These are phyloP conservation scores for Aspergillus costaricaensis DNA, from an alignment of 2,329 filamentous ascomycete genomes.

Conservation along the genomic window DNA sequence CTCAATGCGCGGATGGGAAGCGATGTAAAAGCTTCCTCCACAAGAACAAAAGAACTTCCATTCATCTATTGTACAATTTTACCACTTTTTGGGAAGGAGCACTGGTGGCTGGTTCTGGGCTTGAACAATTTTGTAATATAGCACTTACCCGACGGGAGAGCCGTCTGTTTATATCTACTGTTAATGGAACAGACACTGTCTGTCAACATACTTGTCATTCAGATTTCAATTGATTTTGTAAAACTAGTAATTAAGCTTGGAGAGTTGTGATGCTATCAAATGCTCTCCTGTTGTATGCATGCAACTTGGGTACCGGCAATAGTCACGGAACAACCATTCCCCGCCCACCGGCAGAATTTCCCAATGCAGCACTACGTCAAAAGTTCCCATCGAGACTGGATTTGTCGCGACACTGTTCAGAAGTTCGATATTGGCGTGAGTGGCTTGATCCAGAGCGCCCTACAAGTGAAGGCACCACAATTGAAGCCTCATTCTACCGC, in stretches of 20 bases:
- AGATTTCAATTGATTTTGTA: not conserved
- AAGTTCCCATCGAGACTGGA: not conserved
- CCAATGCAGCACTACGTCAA: slow-evolving; percentile 20
- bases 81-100: slow-evolving; percentile 26
- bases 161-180: slow-evolving; percentile 26
- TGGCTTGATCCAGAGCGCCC: not conserved
- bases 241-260: not conserved
- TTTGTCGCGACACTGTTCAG: not conserved
- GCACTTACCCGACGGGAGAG: slow-evolving; percentile 19
- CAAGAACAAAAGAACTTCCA: slow-evolving; percentile 11
- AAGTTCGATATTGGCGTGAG: not conserved
- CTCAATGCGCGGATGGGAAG: slow-evolving; percentile 15
- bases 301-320: not conserved
- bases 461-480: not conserved
- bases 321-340: slow-evolving; percentile 32
- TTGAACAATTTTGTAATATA: slow-evolving; percentile 39
- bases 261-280: not conserved
- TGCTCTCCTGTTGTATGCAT: too few species aligned
- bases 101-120: slow-evolving; percentile 24
- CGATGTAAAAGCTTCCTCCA: slow-evolving; percentile 8
- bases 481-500: too few species aligned
- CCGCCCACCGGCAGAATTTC: slow-evolving; percentile 33
- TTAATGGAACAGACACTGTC: slow-evolving; percentile 13
- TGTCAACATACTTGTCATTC: not conserved
- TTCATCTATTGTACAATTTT: slow-evolving; percentile 22